Conservation (phyloP, 2,329 filamentous ascomycete genomes). For the Calycina marina region DNA sequence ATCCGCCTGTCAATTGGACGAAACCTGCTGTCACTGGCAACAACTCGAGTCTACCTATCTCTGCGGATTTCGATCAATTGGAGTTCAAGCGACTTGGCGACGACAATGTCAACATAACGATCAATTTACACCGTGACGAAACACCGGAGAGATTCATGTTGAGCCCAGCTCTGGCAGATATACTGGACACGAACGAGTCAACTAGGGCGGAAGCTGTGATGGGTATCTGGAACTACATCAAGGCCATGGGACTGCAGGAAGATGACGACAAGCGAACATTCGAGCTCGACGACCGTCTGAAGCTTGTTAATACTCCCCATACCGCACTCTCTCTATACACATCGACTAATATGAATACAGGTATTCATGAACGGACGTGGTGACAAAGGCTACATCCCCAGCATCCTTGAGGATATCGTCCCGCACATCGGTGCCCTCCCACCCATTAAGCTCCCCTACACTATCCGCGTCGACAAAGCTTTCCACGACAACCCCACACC, state of each 20-base stretch:
- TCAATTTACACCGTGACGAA: constrained; percentile 77
- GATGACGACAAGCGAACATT: constrained; percentile 92
- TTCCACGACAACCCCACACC: constrained; percentile 62
- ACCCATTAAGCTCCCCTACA: constrained; percentile 76
- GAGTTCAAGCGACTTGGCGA: constrained; percentile 86
- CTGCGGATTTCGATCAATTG: constrained; percentile 75
- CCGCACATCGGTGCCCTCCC: constrained; percentile 66
- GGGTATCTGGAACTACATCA: constrained; percentile 91
- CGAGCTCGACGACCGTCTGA: constrained; percentile 72
- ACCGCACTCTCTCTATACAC: background rate
- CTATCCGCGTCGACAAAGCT: constrained; percentile 78
- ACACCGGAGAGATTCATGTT: constrained; percentile 72
- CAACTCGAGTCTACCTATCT: constrained; percentile 36
- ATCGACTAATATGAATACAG: constrained; percentile 32
- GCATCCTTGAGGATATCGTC: constrained; percentile 66
- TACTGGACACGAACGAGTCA: constrained; percentile 76
- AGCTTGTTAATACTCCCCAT: constrained; percentile 41
- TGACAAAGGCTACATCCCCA: constrained; percentile 72
- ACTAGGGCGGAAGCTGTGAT: constrained; percentile 79
- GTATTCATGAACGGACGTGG: constrained; percentile 40
- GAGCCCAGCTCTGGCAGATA: constrained; percentile 63
- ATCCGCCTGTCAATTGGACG: constrained; percentile 67
- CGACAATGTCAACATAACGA: constrained; percentile 80
- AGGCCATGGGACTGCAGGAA: constrained; percentile 72
- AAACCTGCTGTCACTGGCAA: constrained; percentile 48